Evolutionary conservation across 352 stramenopile genomes (phyloP), one percentile per base, ranked within the genome.

Genomic region (Phytophthora fragariaefolia): DNA sequence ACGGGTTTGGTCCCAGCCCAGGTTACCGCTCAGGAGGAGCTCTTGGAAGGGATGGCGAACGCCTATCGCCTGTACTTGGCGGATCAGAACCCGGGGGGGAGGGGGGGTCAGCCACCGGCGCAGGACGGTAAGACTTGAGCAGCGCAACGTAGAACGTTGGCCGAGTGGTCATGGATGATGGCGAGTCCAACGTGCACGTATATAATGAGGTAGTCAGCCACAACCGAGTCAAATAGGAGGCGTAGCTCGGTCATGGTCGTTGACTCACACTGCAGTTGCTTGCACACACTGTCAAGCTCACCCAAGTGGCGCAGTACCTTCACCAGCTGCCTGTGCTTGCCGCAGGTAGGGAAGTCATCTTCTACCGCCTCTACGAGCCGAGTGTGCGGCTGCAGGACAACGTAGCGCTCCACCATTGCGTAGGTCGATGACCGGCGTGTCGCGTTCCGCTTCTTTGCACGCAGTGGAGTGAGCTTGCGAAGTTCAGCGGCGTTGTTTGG

Each of bases 171-270:
- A n/a, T n/a, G n/a, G n/a, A n/a, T n/a, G n/a, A n/a, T n/a, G n/a
- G n/a, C n/a, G n/a, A n/a, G n/a, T n/a, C n/a, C n/a, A n/a, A n/a
- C n/a, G n/a, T n/a, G n/a, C n/a, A n/a, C n/a, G n/a, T n/a, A n/a
- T n/a, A 71, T 69, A 15, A 71, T 43, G 1, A 54, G 58, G n/a
- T 79, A 76, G 18, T 74, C 66, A 0, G 32, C 26, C 1, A 71
- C 17, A 6, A 36, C 17, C n/a, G 46, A 50, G 6, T 64, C 62
- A 49, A 55, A 64, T 8, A 59, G 46, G 6, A 56, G 27, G 22
- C 47, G 53, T 10, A 59, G 46, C 3, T 76, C 53, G 1, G 24
- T 49, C 17, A 77, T 56, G 6, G 22, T 59, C 26, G 57, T 54
- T 13, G 40, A 18, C 1, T 58, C 27, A 9, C 23, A n/a, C 28